Percentiles rank a stretch among this genome's conserved stretches.
Evolutionary conservation across 768 basidiomycete species (phyloP).

Genomic region (Trametes maxima): DNA sequence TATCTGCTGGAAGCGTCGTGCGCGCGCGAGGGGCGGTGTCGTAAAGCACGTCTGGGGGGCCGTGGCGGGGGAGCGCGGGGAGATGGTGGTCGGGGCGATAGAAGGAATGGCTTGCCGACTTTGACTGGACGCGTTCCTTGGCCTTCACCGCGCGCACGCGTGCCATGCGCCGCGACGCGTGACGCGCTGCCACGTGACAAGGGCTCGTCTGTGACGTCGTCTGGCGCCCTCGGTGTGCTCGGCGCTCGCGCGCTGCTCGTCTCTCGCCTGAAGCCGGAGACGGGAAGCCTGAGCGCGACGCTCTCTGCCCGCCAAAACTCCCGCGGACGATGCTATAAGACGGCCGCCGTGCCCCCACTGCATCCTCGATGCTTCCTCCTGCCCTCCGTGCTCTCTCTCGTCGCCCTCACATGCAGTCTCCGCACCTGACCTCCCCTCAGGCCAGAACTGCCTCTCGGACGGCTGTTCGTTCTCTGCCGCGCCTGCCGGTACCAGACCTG

Average conservation of each 20-base stretch:
- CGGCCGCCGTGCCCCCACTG: no score
- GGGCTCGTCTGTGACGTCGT: constrained; percentile 63
- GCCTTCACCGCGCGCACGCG: constrained; percentile 85
- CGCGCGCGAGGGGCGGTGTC: background rate
- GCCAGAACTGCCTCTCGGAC: constrained; percentile 7
- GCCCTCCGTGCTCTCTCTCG: background rate
- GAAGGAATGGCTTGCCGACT: constrained; percentile 57
- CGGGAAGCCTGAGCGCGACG: no score
- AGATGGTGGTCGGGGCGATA: constrained; percentile 45
- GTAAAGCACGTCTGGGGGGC: background rate
- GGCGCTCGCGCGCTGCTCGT: background rate
- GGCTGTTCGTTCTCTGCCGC: constrained; percentile 45
- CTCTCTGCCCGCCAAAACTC: no score
- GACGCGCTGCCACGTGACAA: constrained; percentile 56
- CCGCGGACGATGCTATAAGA: background rate
- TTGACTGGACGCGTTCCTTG: constrained; percentile 67
- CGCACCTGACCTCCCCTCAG: background rate
- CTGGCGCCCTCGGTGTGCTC: background rate
- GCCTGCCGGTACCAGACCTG: constrained; percentile 83
- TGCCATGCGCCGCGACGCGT: constrained; percentile 48
- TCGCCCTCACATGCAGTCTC: constrained; percentile 10
- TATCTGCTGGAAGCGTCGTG: background rate
- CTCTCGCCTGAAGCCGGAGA: background rate
- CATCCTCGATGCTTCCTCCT: background rate
- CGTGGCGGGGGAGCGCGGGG: constrained; percentile 27